Percentiles rank a stretch among this genome's conserved stretches.
phyloP scores from a whole-genome alignment of 345 rosid genomes.

The Gossypium sturtianum region DNA sequence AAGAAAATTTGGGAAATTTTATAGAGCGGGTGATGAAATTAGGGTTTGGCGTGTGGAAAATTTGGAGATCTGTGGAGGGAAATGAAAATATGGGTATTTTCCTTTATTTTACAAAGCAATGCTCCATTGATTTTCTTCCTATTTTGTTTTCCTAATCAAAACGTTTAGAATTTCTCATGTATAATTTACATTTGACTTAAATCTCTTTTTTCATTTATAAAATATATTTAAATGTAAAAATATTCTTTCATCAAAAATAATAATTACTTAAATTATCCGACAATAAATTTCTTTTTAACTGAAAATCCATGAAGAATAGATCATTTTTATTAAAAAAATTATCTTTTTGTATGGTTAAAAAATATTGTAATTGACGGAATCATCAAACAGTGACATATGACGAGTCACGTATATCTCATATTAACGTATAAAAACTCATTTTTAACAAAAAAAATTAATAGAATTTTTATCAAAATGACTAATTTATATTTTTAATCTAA shows the following conservation, averaged over 20 bases:
- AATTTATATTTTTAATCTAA: fast-evolving
- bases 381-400: fast-evolving
- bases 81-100: constrained; percentile 9
- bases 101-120: background rate
- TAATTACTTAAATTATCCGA: no score
- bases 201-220: background rate
- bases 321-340: no score
- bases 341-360: no score
- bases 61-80: constrained; percentile 38
- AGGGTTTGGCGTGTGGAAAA: constrained; percentile 20
- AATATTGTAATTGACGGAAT: fast-evolving
- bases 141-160: background rate
- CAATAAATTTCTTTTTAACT: no score
- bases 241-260: no score
- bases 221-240: background rate
- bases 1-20: background rate
- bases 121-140: background rate
- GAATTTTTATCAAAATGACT: fast-evolving
- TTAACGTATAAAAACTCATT: no score
- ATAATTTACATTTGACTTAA: background rate
- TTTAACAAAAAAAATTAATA: no score
- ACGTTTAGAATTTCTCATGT: background rate
- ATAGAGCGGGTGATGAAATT: background rate
- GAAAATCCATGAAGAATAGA: no score
- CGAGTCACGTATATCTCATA: no score